Evolutionary conservation across 768 basidiomycete species (phyloP), one percentile per base, ranked within the genome.

Genomic region (Leccinum pellstonianum): DNA sequence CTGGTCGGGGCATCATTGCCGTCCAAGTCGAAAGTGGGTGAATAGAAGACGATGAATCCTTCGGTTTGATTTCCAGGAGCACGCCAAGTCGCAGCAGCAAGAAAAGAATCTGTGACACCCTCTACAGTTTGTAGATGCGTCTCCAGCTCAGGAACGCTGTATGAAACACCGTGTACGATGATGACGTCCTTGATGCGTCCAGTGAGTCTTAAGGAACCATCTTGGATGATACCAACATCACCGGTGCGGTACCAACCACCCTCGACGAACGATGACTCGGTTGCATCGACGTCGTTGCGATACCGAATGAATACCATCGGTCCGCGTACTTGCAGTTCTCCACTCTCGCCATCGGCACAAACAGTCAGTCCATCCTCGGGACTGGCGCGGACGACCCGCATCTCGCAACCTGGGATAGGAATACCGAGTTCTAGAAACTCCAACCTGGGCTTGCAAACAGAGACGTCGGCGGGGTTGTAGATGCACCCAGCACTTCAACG

Each of bases 191-290:
- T 47, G 46, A 47, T 47, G 21, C 46, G 46, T 21, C 77, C 76
- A 49, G 72, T 65, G 37, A 79, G 64, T 41, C 73, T 65, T 33
- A 79, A 62, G 25, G 67, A 62, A 15, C 71, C 70, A 11, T 67
- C 62, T 55, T 66, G n/a, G 19, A 81, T 68, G 33, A 72, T 66
- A 21, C 78, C 82, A 14, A 81, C 66, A 62, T 86, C 85, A 14
- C 85, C 84, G 12, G 84, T 84, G 68, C 77, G 79, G 68, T 80
- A 81, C 84, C 85, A 86, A 2, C 79, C 76, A 19, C 78, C 80
- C 7, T 66, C 59, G 1, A 76, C 77, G 62, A 86, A 80, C 8
- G 79, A 77, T 37, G 77, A 76, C 17, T 61, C 59, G 12, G 83
- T 85, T 0, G 83, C 81, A 59, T 77, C 65, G 8, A 64, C 55